These are phyloP conservation scores for Colletotrichum kahawae DNA, from an alignment of 2,329 filamentous ascomycete genomes.

Conservation along the genomic window DNA sequence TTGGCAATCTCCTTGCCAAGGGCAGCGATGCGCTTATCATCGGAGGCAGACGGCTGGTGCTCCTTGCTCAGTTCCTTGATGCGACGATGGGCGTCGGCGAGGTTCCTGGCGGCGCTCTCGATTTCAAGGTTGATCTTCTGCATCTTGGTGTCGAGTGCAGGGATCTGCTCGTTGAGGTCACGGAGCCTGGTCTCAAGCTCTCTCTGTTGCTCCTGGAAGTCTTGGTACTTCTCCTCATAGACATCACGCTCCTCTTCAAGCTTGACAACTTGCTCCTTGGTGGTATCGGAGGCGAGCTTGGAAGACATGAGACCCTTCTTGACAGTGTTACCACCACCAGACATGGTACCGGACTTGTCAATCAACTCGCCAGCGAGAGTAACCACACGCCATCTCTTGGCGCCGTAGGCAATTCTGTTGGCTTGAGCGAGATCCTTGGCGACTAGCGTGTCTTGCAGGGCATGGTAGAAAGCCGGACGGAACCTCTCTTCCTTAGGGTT, in stretches of 20 bases:
- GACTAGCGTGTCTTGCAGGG: slow-evolving; percentile 93
- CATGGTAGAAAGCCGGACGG: slow-evolving; percentile 90
- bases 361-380: slow-evolving; percentile 95
- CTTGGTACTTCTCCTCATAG: slow-evolving; percentile 81
- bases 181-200: slow-evolving; percentile 77
- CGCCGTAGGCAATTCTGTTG: slow-evolving; percentile 95
- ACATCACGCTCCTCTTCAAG: slow-evolving; percentile 86
- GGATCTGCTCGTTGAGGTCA: slow-evolving; percentile 78
- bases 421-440: slow-evolving; percentile 93
- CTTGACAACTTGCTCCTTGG: slow-evolving; percentile 86
- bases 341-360: slow-evolving; percentile 99
- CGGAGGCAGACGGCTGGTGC: slow-evolving; percentile 79
- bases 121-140: slow-evolving; percentile 91
- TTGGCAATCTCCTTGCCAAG: slow-evolving; percentile 80
- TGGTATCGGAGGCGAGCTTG: slow-evolving; percentile 85
- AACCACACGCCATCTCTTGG: slow-evolving; percentile 92
- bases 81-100: slow-evolving; percentile 82
- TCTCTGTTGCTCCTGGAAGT: slow-evolving; percentile 84
- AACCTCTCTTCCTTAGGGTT: slow-evolving; percentile 88
- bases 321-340: slow-evolving; percentile 88
- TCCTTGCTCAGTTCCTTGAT: slow-evolving; percentile 84
- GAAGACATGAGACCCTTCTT: slow-evolving; percentile 96
- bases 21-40: slow-evolving; percentile 74
- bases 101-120: slow-evolving; percentile 83
- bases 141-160: slow-evolving; percentile 84